Evolutionary conservation across 2,329 filamentous ascomycete species (phyloP).

Genomic region (Chrysoporthe puriensis): DNA sequence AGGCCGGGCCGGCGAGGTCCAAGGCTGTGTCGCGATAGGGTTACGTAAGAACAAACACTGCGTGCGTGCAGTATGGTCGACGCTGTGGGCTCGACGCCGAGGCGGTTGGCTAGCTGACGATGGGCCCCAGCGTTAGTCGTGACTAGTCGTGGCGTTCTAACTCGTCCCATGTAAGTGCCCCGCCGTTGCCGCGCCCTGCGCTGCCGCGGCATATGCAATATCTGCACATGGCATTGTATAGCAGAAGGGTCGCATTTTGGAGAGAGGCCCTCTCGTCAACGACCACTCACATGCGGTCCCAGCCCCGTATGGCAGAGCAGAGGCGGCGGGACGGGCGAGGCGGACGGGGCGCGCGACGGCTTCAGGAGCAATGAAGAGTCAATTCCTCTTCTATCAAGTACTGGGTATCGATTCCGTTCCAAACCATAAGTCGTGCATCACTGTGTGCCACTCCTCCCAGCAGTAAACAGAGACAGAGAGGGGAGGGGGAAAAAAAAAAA

Average conservation of each 20-base stretch:
- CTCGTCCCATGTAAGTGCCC: too few relatives aligned
- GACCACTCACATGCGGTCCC: not conserved
- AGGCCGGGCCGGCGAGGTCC: too few relatives aligned
- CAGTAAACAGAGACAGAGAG: not conserved
- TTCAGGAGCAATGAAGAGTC: not conserved
- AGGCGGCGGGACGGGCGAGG: not conserved
- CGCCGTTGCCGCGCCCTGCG: too few relatives aligned
- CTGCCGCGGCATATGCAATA: too few relatives aligned
- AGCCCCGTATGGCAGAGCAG: not conserved
- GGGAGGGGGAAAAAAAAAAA: not conserved
- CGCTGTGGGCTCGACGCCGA: too few relatives aligned
- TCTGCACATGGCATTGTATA: too few relatives aligned
- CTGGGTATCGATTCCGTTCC: slow-evolving; percentile 30
- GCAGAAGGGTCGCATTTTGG: slow-evolving; percentile 3
- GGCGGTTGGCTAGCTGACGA: too few relatives aligned
- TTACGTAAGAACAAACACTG: not conserved
- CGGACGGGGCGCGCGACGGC: not conserved
- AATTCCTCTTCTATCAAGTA: slow-evolving; percentile 25
- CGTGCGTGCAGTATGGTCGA: too few relatives aligned
- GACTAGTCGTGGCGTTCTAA: too few relatives aligned
- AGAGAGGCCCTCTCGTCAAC: not conserved
- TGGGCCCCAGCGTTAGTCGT: too few relatives aligned
- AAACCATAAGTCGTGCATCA: slow-evolving; percentile 28
- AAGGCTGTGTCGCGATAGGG: not conserved
- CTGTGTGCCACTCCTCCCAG: slow-evolving; percentile 9